Evolutionary conservation across 169 alveolate genomes (phyloP).

Genomic region (Theileria equi): DNA sequence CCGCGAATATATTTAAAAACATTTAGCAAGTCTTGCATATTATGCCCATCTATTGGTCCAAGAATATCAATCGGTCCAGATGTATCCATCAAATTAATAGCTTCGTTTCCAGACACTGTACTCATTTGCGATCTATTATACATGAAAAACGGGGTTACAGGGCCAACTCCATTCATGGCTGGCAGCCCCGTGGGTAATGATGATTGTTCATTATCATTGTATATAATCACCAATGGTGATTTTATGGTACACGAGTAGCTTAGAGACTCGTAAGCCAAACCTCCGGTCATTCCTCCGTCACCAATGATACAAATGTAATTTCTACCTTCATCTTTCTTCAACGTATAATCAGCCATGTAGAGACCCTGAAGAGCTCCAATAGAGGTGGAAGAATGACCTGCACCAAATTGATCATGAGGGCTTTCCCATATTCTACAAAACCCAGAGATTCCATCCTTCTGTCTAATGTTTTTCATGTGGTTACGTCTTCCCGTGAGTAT

Average conservation of each 20-base stretch:
- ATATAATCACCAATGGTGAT: constrained; percentile 77
- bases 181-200: constrained; percentile 80
- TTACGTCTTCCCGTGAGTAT: constrained; percentile 85
- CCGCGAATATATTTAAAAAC: constrained; percentile 42
- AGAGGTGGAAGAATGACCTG: constrained; percentile 88
- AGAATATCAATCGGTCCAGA: constrained; percentile 60
- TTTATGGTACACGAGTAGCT: constrained; percentile 75
- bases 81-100: constrained; percentile 18
- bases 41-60: constrained; percentile 81
- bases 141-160: constrained; percentile 60
- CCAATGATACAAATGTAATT: constrained; percentile 81
- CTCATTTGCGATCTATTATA: constrained; percentile 4
- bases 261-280: constrained; percentile 86
- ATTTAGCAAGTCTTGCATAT: constrained; percentile 59
- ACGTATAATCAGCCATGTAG: constrained; percentile 21
- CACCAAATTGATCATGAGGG: constrained; percentile 83
- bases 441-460: constrained; percentile 80
- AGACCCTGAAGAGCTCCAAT: constrained; percentile 83
- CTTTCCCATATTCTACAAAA: constrained; percentile 78
- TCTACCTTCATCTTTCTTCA: constrained; percentile 9
- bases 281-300: constrained; percentile 87
- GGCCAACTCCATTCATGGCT: constrained; percentile 56
- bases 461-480: constrained; percentile 74
- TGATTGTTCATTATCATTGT: constrained; percentile 84
- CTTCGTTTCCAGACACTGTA: constrained; percentile 24